Evolutionary conservation across 1,139 yeast genomes (phyloP), one percentile per base, ranked within the genome.

Genomic region (Candida sp.): DNA sequence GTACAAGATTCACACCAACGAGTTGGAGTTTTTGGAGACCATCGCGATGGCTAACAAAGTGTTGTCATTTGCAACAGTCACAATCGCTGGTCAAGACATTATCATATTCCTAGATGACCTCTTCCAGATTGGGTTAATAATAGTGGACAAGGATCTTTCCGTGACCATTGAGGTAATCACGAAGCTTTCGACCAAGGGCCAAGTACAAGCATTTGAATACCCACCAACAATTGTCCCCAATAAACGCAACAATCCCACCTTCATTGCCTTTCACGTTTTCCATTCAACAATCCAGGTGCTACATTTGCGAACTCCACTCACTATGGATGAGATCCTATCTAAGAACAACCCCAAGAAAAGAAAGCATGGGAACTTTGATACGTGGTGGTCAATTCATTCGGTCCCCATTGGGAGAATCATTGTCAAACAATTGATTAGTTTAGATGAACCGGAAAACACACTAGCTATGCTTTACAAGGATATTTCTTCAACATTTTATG

Each of bases 381-480:
- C 49, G 3, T 46, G 46, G 46, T 61, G 63, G 55, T 54, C 55
- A 2, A 44, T 57, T 7, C 52, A 52, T 7, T 53, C 68, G 1
- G 38, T 58, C 7, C 51, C 67, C 2, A 58, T 73, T 5, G 80
- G 80, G 1, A 65, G 64, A 17, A 57, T 73, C 9, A 64, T 63
- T 9, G 63, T 74, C 0, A 61, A 63, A 46, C 67, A 66, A 49
- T 57, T 73, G 49, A 61, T 59, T 1, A 42, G 57, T 4, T 46
- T 62, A 8, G 37, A 47, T 1, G 44, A 44, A 3, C 49, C 48
- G 2, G 44, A 44, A 2, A 48, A 52, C 11, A 42, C 55, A 3
- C 31, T 75, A 9, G 75, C 76, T 0, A 55, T 75, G 0, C 55
- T 75, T 12, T 75, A 73, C 54, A 61, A 79, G 33, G 80, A 75